Percentiles rank a stretch among this genome's conserved stretches.
Conservation (phyloP, 148 eudicot genomes). For the Linanthus parryae region DNA sequence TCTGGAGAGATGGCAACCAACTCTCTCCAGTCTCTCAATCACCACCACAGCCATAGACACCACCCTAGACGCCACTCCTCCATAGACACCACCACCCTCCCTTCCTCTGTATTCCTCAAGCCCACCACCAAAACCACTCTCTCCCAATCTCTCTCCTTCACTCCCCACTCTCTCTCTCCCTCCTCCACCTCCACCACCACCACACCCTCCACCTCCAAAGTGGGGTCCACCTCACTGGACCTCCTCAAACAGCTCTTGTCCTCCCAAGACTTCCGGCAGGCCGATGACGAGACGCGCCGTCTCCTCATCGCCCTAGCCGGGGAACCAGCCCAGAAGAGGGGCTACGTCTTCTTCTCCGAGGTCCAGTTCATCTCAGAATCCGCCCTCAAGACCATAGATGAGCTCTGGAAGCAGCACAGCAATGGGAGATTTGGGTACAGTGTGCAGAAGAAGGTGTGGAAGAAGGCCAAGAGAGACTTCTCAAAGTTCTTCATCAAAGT, state of each 20-base stretch:
- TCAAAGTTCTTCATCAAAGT: slow-evolving; percentile 60
- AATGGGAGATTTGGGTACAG: slow-evolving; percentile 63
- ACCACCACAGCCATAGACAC: too few relatives aligned
- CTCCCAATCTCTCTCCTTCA: slow-evolving; percentile 4
- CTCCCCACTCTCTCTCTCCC: slow-evolving; percentile 1
- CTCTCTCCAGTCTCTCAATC: slow-evolving; percentile 39
- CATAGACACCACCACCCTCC: slow-evolving; percentile 9
- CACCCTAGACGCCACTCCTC: too few relatives aligned
- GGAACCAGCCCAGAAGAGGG: slow-evolving; percentile 56
- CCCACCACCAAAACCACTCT: too few relatives aligned
- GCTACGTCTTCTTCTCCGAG: slow-evolving; percentile 93
- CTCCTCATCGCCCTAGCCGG: slow-evolving; percentile 83
- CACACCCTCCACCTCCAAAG: slow-evolving; percentile 29
- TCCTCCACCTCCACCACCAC: slow-evolving; percentile 18
- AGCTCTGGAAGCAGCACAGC: slow-evolving; percentile 56
- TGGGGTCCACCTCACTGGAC: slow-evolving; percentile 37
- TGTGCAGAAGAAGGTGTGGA: slow-evolving; percentile 65
- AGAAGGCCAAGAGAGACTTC: slow-evolving; percentile 47
- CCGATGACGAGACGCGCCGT: slow-evolving; percentile 89
- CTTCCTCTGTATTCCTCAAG: too few relatives aligned
- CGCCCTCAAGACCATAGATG: slow-evolving; percentile 60
- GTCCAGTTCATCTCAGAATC: slow-evolving; percentile 53
- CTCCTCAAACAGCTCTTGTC: slow-evolving; percentile 45
- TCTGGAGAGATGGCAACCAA: slow-evolving; percentile 85
- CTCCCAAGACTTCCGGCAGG: slow-evolving; percentile 49